Conservation (phyloP, 345 rosid species). For the Linum lewisii region DNA sequence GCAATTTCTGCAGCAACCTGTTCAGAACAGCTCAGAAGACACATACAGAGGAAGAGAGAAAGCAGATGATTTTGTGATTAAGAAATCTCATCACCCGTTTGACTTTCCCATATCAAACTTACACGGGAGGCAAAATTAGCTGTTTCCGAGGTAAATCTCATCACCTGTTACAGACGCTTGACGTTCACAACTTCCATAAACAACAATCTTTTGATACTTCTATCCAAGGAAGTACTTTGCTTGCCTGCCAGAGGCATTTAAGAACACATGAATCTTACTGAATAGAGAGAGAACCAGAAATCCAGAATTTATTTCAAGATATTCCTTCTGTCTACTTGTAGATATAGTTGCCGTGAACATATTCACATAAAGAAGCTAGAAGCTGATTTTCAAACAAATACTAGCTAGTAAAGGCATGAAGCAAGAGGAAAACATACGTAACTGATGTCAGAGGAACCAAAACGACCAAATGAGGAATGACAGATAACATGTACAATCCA, state of each 20-base stretch:
- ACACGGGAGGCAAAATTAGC: constrained; percentile 6
- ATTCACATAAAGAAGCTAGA: too few relatives aligned
- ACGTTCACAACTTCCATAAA: not conserved
- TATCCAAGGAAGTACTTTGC: not conserved
- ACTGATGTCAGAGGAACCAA: constrained; percentile 61
- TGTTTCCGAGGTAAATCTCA: constrained; percentile 6
- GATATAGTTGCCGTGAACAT: too few relatives aligned
- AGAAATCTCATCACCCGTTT: constrained; percentile 13
- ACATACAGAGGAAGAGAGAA: not conserved
- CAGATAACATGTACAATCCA: constrained; percentile 40
- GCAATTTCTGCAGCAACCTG: not conserved
- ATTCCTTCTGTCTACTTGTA: not conserved
- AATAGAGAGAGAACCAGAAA: too few relatives aligned
- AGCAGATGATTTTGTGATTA: not conserved
- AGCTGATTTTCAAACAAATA: too few relatives aligned
- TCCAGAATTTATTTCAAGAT: not conserved
- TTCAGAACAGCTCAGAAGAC: not conserved
- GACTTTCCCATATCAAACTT: constrained; percentile 16
- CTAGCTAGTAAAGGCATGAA: constrained; percentile 49
- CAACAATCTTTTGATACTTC: too few relatives aligned
- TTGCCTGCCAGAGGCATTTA: not conserved
- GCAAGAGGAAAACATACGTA: constrained; percentile 43
- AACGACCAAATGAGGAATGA: constrained; percentile 50
- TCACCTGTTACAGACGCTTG: not conserved
- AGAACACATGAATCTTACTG: not conserved